Percentiles rank a stretch among this genome's conserved stretches.
Conservation (phyloP, 345 rosid species). For the Heritiera littoralis region DNA sequence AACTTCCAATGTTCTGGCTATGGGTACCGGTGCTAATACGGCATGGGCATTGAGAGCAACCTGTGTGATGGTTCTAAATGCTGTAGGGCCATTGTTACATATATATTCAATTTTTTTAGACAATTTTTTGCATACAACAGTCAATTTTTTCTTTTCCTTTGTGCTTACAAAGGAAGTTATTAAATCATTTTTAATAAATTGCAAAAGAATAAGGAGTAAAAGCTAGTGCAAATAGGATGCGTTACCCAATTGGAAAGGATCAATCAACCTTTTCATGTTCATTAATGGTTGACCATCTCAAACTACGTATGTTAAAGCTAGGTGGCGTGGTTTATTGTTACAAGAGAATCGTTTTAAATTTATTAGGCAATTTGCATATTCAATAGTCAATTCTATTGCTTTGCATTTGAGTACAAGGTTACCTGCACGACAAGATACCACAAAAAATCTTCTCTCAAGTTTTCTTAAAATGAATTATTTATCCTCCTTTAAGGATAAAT, state of each 20-base stretch:
- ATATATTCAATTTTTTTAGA: neutral
- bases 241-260: neutral
- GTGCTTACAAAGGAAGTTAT: neutral
- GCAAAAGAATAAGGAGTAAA: neutral
- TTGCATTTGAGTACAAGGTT: neutral
- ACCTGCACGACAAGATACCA: neutral
- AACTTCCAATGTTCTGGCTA: neutral
- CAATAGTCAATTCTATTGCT: neutral
- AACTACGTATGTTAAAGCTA: no score
- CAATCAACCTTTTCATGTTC: neutral
- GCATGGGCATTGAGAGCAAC: neutral
- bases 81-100: neutral
- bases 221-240: neutral
- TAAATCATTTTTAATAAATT: neutral
- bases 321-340: no score
- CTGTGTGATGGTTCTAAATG: neutral
- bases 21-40: neutral
- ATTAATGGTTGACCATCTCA: neutral
- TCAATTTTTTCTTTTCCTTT: neutral
- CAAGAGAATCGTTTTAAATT: no score
- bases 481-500: no score
- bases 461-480: no score
- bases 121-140: neutral
- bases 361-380: no score
- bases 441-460: no score